Evolutionary conservation across 306 rosid genomes (phyloP), one percentile per base, ranked within the genome.

Genomic region (Ammopiptanthus mongolicus): DNA sequence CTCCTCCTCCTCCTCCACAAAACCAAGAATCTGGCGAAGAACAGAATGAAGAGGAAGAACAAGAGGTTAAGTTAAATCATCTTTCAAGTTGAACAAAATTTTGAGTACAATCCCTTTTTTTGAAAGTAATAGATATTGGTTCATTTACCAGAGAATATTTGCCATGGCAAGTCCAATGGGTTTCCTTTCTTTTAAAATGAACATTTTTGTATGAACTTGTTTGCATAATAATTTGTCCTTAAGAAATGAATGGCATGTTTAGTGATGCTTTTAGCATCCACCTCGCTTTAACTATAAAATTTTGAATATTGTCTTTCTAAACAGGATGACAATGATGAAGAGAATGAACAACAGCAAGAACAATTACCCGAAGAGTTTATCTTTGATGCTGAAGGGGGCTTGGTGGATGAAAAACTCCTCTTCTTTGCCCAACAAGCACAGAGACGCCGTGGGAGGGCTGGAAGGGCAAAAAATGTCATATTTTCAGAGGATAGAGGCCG

Each of bases 401-500:
- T 95, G 83, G 97, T 87, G 66, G 98, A 95, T 82, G 98, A 95
- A 87, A 95, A 95, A 81, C 98, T 95, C 71, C 97, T 95, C 83
- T 84, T 95, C 87, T 91, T 95, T 77, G 97, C 97, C 56, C 98
- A 95, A 82, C 97, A 91, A 84, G 97, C 98, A 47, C 98, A 95
- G 80, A 91, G 93, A 73, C 89, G 91, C 36, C 89, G 80, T 14
- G 98, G 98, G 65, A 95, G 77, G 87, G 98, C 98, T 66, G 98
- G 98, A 47, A 86, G 98, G 82, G 96, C 97, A n/a, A 95, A 91
- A 86, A 95, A 95, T 85, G 96, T 95, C 48, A 95, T 95, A 36
- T 95, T 95, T 87, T 95, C 98, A 1, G 98, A 95, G 84, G 98
- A 95, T 73, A 91, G 98, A 84, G 98, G 98, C 23, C 85, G 98